Evolutionary conservation across 1,139 yeast genomes (phyloP).

Genomic region (Debaryomyces nepalensis): DNA sequence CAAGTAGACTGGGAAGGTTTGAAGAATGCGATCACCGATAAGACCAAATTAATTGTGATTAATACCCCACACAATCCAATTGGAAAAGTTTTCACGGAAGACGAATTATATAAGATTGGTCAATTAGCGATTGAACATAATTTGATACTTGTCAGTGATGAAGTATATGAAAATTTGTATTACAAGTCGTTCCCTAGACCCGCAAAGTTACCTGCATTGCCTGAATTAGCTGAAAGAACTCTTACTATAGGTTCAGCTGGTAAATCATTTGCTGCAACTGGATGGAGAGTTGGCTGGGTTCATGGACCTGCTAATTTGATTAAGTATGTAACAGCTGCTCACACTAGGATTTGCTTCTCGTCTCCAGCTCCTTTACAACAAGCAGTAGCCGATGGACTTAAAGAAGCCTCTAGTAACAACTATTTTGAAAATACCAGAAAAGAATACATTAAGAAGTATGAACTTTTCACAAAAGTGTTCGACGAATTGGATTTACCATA

Average conservation of each 20-base stretch:
- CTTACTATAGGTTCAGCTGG: conserved; percentile 97
- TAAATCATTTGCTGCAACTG: conserved; percentile 95
- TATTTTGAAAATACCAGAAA: conserved; percentile 74
- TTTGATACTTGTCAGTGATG: conserved; percentile 83
- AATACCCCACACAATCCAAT: conserved; percentile 97
- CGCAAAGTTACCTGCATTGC: conserved; percentile 68
- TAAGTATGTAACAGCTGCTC: conserved; percentile 84
- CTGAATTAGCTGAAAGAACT: conserved; percentile 78
- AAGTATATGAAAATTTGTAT: conserved; percentile 90
- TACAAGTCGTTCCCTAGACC: conserved; percentile 77
- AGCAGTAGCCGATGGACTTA: conserved; percentile 81
- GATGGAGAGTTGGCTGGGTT: conserved; percentile 98
- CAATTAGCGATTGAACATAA: conserved; percentile 82
- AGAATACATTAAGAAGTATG: conserved; percentile 70
- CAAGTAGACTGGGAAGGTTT: conserved; percentile 77
- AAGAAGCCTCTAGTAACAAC: conserved; percentile 58
- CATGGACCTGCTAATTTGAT: conserved; percentile 85
- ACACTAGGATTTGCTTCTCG: conserved; percentile 88
- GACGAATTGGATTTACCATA: conserved; percentile 89
- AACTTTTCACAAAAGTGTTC: conserved; percentile 72
- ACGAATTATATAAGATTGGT: conserved; percentile 77
- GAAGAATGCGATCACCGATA: conserved; percentile 66
- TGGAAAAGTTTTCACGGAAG: conserved; percentile 82
- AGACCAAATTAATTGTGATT: conserved; percentile 83
- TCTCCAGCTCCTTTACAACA: conserved; percentile 95